These are phyloP conservation scores for Trypanosoma brucei DNA, from an alignment of 208 protist species.

Conservation along the genomic window DNA sequence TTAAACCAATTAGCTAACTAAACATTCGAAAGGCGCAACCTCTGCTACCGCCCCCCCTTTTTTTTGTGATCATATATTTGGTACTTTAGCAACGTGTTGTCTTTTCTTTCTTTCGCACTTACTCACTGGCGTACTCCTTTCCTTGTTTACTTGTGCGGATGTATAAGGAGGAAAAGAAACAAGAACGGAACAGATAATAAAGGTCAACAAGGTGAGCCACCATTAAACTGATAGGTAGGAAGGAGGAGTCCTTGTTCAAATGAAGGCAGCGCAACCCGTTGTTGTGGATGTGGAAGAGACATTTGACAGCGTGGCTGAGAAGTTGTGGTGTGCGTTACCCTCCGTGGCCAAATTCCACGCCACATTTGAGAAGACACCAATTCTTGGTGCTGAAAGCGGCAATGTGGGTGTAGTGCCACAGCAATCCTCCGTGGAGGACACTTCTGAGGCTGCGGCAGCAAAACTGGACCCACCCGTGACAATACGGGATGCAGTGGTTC, in stretches of 20 bases:
- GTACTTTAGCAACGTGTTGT: no score
- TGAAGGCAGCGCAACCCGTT: background rate
- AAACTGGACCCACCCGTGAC: slow-evolving; percentile 6
- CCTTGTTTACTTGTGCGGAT: background rate
- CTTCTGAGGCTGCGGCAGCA: slow-evolving; percentile 13
- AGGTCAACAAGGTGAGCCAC: background rate
- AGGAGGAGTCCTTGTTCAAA: background rate
- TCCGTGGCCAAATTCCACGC: slow-evolving; percentile 23
- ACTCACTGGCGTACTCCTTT: background rate
- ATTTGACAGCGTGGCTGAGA: slow-evolving; percentile 43
- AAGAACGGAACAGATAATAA: slow-evolving; percentile 3
- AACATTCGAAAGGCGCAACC: no score
- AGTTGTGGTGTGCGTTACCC: slow-evolving; percentile 66
- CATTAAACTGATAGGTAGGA: background rate
- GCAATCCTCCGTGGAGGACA: background rate
- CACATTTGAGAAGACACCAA: slow-evolving; percentile 4
- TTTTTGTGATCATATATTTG: no score
- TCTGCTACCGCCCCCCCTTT: no score
- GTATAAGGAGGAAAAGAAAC: background rate
- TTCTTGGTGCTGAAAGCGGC: background rate
- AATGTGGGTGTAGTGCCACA: background rate
- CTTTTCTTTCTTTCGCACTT: no score
- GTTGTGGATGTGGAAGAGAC: slow-evolving; percentile 17
- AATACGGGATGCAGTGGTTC: slow-evolving; percentile 24
- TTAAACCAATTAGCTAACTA: no score